Evolutionary conservation across 768 basidiomycete genomes (phyloP), one percentile per base, ranked within the genome.

Genomic region (Astraeus odoratus): DNA sequence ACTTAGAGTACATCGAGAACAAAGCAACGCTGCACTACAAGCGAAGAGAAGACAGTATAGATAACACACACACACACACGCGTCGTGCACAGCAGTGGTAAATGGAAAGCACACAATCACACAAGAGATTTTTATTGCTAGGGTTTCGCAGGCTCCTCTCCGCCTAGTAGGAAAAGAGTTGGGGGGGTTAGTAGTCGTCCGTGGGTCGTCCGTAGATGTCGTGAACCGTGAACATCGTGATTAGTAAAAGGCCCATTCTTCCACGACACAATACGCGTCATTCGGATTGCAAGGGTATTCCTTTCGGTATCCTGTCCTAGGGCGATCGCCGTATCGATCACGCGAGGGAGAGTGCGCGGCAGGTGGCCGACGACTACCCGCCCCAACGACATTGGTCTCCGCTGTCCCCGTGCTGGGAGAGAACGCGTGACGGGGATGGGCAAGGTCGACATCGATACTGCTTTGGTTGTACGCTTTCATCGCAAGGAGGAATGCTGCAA

Each of bases 251-350:
- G 67, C 73, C 71, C 76, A 85, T 59, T 86, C 83, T 52, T 88
- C 86, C 9, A 81, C 74, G 23, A 86, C 70, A 56, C 86, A 88
- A 52, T 83, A 80, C 27, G 70, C 66, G 48, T 79, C 80, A 49
- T 80, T 77, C 35, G 67, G 67, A 44, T 67, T 66, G 62, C 86
- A 86, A 2, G 77, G 75, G 50, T 72, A 71, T 26, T 77, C 76
- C 53, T 49, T 64, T 19, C 60, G 56, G 50, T 57, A 64, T 60
- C 66, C 54, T 10, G 56, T 63, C 49, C 48, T 63, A 31, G 52
- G 57, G 12, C 53, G 62, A 41, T 56, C 59, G n/a, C 57, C 55
- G 10, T 61, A 59, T 10, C 60, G 64, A 27, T 62, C 61, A 19
- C 40, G 31, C 6, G 57, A 46, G 23, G 47, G 56, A 8, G 61